Percentiles rank a stretch among this genome's conserved stretches.
Evolutionary conservation across 2,329 filamentous ascomycete genomes (phyloP).

Genomic region (Aspergillus arachidicola): DNA sequence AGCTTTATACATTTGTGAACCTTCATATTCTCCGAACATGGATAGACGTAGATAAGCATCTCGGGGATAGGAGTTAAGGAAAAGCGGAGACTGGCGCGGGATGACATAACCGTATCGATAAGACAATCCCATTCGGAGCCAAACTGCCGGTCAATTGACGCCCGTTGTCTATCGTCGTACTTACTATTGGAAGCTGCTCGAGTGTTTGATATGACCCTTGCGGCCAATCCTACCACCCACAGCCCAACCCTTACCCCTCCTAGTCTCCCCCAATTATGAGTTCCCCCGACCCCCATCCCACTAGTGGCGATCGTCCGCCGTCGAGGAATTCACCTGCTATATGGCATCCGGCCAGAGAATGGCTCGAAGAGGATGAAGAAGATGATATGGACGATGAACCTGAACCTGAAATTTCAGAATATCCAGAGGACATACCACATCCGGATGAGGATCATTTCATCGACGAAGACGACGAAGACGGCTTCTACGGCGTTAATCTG

Average conservation of each 20-base stretch:
- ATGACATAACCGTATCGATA: constrained; percentile 27
- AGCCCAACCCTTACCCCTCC: constrained; percentile 7
- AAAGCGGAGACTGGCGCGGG: constrained; percentile 9
- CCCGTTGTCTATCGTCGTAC: not conserved
- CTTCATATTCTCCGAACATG: not conserved
- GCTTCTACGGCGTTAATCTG: not conserved
- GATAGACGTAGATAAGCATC: not conserved
- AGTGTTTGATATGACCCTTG: constrained; percentile 14
- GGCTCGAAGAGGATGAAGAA: constrained; percentile 41
- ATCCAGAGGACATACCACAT: constrained; percentile 31
- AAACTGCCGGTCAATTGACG: constrained; percentile 11
- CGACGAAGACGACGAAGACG: constrained; percentile 40
- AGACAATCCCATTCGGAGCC: constrained; percentile 9
- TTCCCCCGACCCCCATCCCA: constrained; percentile 26
- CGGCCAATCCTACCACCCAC: constrained; percentile 3
- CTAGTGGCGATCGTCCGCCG: constrained; percentile 26
- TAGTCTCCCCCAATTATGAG: constrained; percentile 30
- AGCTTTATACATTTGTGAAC: not conserved
- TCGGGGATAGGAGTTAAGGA: constrained; percentile 27
- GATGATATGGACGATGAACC: constrained; percentile 57
- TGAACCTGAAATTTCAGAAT: constrained; percentile 39
- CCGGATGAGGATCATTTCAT: constrained; percentile 39
- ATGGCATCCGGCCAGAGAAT: constrained; percentile 42
- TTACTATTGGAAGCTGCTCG: constrained; percentile 6
- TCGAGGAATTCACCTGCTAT: constrained; percentile 26